phyloP scores from a whole-genome alignment of 2,329 filamentous ascomycete species.

The Diplodia intermedia region DNA sequence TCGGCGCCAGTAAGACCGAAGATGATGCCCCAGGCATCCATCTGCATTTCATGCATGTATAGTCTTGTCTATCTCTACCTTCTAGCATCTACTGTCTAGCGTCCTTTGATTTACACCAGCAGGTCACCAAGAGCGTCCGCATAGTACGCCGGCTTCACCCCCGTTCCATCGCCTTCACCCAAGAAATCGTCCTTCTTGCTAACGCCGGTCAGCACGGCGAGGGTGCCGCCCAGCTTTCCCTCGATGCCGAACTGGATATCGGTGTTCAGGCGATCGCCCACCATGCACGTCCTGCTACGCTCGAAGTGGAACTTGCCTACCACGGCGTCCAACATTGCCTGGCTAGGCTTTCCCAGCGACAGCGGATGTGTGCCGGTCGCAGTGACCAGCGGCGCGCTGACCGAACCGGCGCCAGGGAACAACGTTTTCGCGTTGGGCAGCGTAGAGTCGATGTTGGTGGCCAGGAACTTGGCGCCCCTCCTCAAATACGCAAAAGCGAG shows the following conservation, averaged over 20 bases:
- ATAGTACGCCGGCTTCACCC: slow-evolving; percentile 79
- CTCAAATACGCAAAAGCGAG: slow-evolving; percentile 86
- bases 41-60: neutral
- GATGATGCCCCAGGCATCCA: slow-evolving; percentile 16
- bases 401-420: slow-evolving; percentile 90
- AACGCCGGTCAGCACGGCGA: slow-evolving; percentile 91
- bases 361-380: slow-evolving; percentile 69
- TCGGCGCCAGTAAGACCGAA: neutral
- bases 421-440: slow-evolving; percentile 81
- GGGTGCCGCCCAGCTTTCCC: slow-evolving; percentile 85
- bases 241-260: slow-evolving; percentile 96
- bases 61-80: slow-evolving; percentile 9
- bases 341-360: slow-evolving; percentile 89
- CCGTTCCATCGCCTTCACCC: slow-evolving; percentile 67
- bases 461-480: slow-evolving; percentile 83
- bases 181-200: slow-evolving; percentile 84
- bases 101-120: slow-evolving; percentile 40
- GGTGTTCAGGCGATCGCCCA: slow-evolving; percentile 91
- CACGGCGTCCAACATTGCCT: slow-evolving; percentile 99
- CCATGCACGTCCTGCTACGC: slow-evolving; percentile 86
- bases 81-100: slow-evolving; percentile 10
- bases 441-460: slow-evolving; percentile 92
- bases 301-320: slow-evolving; percentile 95
- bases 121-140: slow-evolving; percentile 86
- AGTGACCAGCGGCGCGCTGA: slow-evolving; percentile 77